phyloP scores from a whole-genome alignment of 345 rosid species.

The Melastoma malabathricum region DNA sequence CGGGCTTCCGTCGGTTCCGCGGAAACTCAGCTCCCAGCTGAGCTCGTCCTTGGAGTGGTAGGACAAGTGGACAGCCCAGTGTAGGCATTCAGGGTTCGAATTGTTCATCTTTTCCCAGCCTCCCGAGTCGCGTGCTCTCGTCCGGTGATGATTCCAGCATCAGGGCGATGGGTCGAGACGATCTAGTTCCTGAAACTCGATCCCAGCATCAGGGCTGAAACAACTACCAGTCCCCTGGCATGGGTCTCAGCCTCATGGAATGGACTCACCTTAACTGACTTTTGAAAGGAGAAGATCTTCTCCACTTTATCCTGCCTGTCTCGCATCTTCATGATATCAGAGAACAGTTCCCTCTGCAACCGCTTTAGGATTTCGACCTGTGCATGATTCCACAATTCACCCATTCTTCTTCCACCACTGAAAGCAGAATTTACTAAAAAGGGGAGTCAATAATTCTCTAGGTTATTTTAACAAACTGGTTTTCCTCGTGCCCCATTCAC shows the following conservation, averaged over 20 bases:
- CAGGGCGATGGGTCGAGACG: slow-evolving; percentile 37
- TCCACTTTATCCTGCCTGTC: slow-evolving; percentile 88
- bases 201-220: no score
- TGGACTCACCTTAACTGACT: slow-evolving; percentile 35
- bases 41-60: slow-evolving; percentile 50
- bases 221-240: slow-evolving; percentile 62
- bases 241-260: slow-evolving; percentile 55
- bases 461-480: no score
- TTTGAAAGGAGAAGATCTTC: slow-evolving; percentile 35
- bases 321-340: slow-evolving; percentile 75
- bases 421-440: no score
- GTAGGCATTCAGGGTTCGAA: slow-evolving; percentile 23
- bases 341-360: slow-evolving; percentile 74
- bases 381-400: slow-evolving; percentile 5
- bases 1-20: slow-evolving; percentile 39
- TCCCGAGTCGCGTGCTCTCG: slow-evolving; percentile 37
- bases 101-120: slow-evolving; percentile 72
- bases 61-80: slow-evolving; percentile 49
- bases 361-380: slow-evolving; percentile 94
- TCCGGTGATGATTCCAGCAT: slow-evolving; percentile 54
- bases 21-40: slow-evolving; percentile 67
- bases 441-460: no score
- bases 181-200: slow-evolving; percentile 8
- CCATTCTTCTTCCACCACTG: no score
- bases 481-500: no score